Conservation (phyloP, 1,139 yeast genomes). For the Pichia sp. region DNA sequence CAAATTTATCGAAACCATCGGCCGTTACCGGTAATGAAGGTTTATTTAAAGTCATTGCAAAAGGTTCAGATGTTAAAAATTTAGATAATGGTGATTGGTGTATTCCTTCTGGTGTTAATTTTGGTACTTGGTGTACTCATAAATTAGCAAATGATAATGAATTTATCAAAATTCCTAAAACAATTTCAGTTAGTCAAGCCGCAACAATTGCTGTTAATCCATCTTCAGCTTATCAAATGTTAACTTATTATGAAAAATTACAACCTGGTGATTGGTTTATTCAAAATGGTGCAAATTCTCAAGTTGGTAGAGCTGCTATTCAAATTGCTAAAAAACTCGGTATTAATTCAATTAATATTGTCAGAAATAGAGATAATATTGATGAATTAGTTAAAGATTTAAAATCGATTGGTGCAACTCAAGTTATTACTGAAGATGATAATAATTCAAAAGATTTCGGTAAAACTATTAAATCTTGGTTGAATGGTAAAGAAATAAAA, state of each 20-base stretch:
- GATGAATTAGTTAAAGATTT: conserved; percentile 57
- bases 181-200: conserved; percentile 54
- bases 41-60: conserved; percentile 70
- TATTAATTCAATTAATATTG: conserved; percentile 75
- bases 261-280: conserved; percentile 83
- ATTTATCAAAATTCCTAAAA: conserved; percentile 46
- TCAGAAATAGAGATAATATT: conserved; percentile 76
- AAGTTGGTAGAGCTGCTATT: conserved; percentile 90
- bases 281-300: conserved; percentile 95
- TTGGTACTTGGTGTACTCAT: conserved; percentile 95
- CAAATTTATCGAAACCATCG: conserved; percentile 48
- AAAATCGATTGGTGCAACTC: conserved; percentile 67
- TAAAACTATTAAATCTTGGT: conserved; percentile 55
- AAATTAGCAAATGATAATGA: conserved; percentile 47
- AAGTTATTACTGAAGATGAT: conserved; percentile 85
- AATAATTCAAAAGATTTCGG: conserved; percentile 62
- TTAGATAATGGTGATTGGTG: conserved; percentile 82
- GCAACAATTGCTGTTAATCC: conserved; percentile 92
- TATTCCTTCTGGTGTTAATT: conserved; percentile 72
- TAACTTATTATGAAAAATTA: conserved; percentile 52
- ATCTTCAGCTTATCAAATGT: conserved; percentile 84
- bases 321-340: conserved; percentile 81
- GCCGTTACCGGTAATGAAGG: conserved; percentile 95
- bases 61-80: conserved; percentile 47
- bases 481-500: conserved; percentile 53